Evolutionary conservation across 768 basidiomycete species (phyloP).

Genomic region (Lentinus brumalis): DNA sequence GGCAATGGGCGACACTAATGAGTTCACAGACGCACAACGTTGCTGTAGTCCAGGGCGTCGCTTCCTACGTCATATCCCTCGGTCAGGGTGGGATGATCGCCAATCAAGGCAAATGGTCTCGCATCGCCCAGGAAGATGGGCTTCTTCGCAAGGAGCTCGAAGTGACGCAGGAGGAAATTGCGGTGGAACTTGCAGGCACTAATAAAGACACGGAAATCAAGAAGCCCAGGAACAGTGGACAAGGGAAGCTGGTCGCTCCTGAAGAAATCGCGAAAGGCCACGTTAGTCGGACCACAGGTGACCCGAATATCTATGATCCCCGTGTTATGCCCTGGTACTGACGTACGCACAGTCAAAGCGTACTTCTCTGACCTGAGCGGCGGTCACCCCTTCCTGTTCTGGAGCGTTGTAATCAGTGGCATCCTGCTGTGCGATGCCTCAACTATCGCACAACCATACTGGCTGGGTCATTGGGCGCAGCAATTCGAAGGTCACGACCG

Average conservation of each 20-base stretch:
- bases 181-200: conserved; percentile 21
- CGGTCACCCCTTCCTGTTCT: neutral
- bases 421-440: neutral
- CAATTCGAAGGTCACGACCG: neutral
- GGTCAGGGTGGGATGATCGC: conserved; percentile 17
- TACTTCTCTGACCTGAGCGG: neutral
- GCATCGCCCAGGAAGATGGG: conserved; percentile 29
- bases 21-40: conserved; percentile 25
- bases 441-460: neutral
- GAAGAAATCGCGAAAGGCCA: conserved; percentile 1
- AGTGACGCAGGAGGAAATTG: conserved; percentile 22
- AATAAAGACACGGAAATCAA: neutral
- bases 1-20: neutral
- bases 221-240: neutral
- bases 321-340: neutral
- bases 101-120: conserved; percentile 12
- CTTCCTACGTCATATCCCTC: conserved; percentile 22
- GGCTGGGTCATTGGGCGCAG: neutral
- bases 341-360: neutral
- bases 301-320: too few relatives aligned
- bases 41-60: conserved; percentile 16
- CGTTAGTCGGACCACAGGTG: neutral
- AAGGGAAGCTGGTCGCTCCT: neutral
- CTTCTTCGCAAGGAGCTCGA: conserved; percentile 31
- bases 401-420: neutral